These are phyloP conservation scores for Syzygium oleosum DNA, from an alignment of 345 rosid species.

Conservation along the genomic window DNA sequence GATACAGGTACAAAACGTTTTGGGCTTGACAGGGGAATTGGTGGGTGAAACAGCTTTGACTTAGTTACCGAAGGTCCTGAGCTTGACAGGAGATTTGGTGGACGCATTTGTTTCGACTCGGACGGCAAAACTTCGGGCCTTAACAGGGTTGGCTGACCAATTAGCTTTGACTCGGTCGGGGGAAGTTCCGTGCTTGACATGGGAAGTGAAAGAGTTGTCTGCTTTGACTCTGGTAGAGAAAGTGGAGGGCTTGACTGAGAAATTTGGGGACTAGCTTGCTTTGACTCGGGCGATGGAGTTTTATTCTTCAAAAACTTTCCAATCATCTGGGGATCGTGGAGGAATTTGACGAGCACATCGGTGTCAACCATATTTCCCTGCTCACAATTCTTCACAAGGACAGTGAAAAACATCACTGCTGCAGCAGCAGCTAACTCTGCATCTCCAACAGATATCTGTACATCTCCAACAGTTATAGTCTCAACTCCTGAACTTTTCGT, in stretches of 20 bases:
- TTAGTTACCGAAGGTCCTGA: background rate
- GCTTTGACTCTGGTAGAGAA: background rate
- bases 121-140: background rate
- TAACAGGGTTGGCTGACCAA: background rate
- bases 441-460: conserved; percentile 1
- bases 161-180: background rate
- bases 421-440: conserved; percentile 24
- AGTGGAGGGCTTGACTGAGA: background rate
- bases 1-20: background rate
- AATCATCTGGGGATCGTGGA: conserved; percentile 38
- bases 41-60: background rate
- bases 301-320: conserved; percentile 18
- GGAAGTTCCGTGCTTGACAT: background rate
- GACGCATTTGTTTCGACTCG: background rate
- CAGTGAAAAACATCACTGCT: conserved; percentile 22
- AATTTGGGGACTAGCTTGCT: background rate
- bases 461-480: background rate
- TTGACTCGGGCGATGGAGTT: background rate
- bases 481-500: background rate
- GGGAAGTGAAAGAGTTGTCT: background rate
- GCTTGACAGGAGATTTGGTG: background rate
- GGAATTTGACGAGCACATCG: conserved; percentile 45
- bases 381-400: conserved; percentile 25
- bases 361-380: conserved; percentile 35
- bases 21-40: background rate